Evolutionary conservation across 192 early-diverging fungal genomes (phyloP).

Genomic region (Obelidium mucronatum): DNA sequence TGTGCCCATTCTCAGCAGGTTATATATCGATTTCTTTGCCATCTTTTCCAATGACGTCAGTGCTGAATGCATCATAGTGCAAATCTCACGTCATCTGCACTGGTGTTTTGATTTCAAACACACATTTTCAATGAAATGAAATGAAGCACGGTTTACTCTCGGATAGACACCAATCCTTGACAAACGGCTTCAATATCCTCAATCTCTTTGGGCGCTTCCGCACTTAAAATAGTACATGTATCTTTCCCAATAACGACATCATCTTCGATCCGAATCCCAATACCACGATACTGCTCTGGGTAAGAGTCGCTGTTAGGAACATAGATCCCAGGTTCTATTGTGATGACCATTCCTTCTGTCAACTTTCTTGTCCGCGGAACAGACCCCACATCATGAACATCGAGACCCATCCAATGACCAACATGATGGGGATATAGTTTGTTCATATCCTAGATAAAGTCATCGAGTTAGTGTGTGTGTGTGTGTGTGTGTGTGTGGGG

Average conservation of each 20-base stretch:
- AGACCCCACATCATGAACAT: conserved; percentile 90
- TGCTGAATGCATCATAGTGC: too few relatives aligned
- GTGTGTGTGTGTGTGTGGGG: too few relatives aligned
- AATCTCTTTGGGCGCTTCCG: conserved; percentile 83
- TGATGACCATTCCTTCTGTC: conserved; percentile 86
- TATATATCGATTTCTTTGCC: too few relatives aligned
- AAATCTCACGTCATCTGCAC: too few relatives aligned
- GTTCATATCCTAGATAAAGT: conserved; percentile 74
- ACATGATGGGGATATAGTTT: conserved; percentile 93
- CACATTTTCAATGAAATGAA: too few relatives aligned
- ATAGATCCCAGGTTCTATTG: conserved; percentile 95
- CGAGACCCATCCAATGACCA: conserved; percentile 92
- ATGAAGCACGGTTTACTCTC: conserved; percentile 8
- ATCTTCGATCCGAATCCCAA: conserved; percentile 96
- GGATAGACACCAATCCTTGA: conserved; percentile 15
- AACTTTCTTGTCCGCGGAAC: conserved; percentile 76
- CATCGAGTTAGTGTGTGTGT: too few relatives aligned
- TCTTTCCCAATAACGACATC: conserved; percentile 83
- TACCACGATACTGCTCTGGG: conserved; percentile 82
- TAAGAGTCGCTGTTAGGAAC: conserved; percentile 79
- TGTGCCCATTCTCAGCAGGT: too few relatives aligned
- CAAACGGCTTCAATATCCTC: conserved; percentile 67
- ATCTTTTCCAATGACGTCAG: too few relatives aligned
- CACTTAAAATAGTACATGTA: conserved; percentile 71
- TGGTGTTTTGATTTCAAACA: too few relatives aligned